A percentile compares a stretch with the other conserved stretches of the same genome.
These are phyloP conservation scores for Prunus yedoensis DNA, from an alignment of 331 rosid species.

Conservation along the genomic window DNA sequence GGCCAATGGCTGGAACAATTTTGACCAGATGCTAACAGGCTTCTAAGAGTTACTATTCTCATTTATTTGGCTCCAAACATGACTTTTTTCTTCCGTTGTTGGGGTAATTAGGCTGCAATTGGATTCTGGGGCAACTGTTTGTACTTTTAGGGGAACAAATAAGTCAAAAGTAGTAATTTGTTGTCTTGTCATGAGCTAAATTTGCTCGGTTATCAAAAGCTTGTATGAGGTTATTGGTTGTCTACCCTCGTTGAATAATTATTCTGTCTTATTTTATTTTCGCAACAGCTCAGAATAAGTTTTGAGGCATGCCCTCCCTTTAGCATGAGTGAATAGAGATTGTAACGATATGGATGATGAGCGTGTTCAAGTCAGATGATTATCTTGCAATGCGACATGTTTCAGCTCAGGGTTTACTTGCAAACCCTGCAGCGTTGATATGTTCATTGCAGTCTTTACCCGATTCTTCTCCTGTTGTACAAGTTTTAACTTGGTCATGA, in stretches of 20 bases:
- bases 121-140: neutral
- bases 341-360: no score
- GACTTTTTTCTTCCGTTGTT: neutral
- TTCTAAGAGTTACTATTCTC: slow-evolving; percentile 2
- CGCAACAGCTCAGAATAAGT: no score
- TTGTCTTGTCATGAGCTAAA: neutral
- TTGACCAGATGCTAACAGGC: slow-evolving; percentile 22
- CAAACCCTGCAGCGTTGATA: no score
- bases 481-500: no score
- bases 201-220: neutral
- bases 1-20: slow-evolving; percentile 17
- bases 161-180: neutral
- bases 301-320: neutral
- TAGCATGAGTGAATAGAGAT: no score
- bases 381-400: no score
- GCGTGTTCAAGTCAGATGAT: no score
- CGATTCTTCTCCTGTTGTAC: no score
- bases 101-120: neutral
- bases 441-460: no score
- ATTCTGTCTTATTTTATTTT: neutral
- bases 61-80: slow-evolving; percentile 4
- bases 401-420: no score
- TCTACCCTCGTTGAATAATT: neutral
- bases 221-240: neutral
- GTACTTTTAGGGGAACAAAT: neutral